Conservation (phyloP, 1,139 yeast species). For the Pneumocystis carinii region DNA sequence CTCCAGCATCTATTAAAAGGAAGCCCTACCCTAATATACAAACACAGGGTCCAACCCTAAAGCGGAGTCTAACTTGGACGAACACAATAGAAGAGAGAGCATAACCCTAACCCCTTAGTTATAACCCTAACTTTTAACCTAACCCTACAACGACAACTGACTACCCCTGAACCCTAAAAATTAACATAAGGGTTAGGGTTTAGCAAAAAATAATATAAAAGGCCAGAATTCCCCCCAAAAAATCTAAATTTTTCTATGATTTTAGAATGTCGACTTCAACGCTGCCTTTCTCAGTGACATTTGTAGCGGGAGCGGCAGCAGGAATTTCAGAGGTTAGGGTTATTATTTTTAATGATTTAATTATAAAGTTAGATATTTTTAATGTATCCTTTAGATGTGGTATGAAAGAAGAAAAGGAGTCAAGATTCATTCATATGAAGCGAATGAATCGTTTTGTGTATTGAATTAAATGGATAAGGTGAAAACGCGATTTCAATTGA, state of each 20-base stretch:
- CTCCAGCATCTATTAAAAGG: too few species aligned
- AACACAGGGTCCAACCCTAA: too few species aligned
- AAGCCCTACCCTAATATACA: too few species aligned
- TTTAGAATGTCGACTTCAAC: slow-evolving; percentile 24
- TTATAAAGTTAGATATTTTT: slow-evolving; percentile 65
- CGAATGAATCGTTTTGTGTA: too few species aligned
- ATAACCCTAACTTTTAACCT: too few species aligned
- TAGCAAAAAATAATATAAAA: too few species aligned
- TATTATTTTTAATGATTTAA: slow-evolving; percentile 83
- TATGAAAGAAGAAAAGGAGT: background rate
- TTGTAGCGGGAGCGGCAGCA: slow-evolving; percentile 89
- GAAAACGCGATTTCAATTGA: slow-evolving; percentile 91
- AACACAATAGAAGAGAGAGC: too few species aligned
- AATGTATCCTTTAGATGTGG: slow-evolving; percentile 97
- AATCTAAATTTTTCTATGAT: background rate
- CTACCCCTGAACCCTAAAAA: too few species aligned
- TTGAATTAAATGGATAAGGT: slow-evolving; percentile 19
- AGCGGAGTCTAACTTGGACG: too few species aligned
- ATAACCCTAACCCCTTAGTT: too few species aligned
- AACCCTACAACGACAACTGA: too few species aligned
- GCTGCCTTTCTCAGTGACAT: slow-evolving; percentile 80
- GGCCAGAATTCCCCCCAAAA: background rate
- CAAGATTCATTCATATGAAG: background rate
- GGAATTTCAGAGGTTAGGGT: slow-evolving; percentile 66
- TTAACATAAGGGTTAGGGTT: too few species aligned